phyloP scores from a whole-genome alignment of 352 stramenopile genomes.

The Phytophthora meadii region DNA sequence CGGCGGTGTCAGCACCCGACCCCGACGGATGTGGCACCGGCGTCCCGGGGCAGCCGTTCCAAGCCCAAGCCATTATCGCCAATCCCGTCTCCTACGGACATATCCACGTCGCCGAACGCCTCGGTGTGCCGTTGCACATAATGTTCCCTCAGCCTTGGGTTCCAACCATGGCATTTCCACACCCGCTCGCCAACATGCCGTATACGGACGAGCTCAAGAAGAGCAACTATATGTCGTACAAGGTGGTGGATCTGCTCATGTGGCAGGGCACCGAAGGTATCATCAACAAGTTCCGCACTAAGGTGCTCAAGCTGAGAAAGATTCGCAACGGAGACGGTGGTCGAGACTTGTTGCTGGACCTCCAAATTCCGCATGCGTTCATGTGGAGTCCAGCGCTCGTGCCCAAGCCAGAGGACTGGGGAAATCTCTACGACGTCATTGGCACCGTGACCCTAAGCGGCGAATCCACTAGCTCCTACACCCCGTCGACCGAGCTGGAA shows the following conservation, averaged over 20 bases:
- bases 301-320: slow-evolving; percentile 56
- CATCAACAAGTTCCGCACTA: slow-evolving; percentile 81
- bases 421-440: slow-evolving; percentile 81
- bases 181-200: slow-evolving; percentile 82
- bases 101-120: slow-evolving; percentile 91
- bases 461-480: slow-evolving; percentile 36
- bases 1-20: slow-evolving; percentile 74
- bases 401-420: slow-evolving; percentile 90
- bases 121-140: slow-evolving; percentile 93
- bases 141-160: slow-evolving; percentile 93
- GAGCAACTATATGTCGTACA: slow-evolving; percentile 84
- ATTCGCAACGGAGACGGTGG: slow-evolving; percentile 61
- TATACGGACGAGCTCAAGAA: slow-evolving; percentile 67
- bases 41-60: slow-evolving; percentile 61
- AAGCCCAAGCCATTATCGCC: slow-evolving; percentile 91
- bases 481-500: slow-evolving; percentile 54
- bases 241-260: slow-evolving; percentile 84
- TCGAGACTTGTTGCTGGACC: slow-evolving; percentile 56
- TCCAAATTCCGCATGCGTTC: slow-evolving; percentile 83
- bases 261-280: slow-evolving; percentile 60
- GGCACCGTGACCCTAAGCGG: slow-evolving; percentile 72
- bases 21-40: slow-evolving; percentile 60
- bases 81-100: slow-evolving; percentile 92
- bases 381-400: slow-evolving; percentile 90
- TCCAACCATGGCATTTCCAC: slow-evolving; percentile 85